Percentiles rank a stretch among this genome's conserved stretches.
These are phyloP conservation scores for Hanseniaspora valbyensis DNA, from an alignment of 805 yeast genomes.

Conservation along the genomic window DNA sequence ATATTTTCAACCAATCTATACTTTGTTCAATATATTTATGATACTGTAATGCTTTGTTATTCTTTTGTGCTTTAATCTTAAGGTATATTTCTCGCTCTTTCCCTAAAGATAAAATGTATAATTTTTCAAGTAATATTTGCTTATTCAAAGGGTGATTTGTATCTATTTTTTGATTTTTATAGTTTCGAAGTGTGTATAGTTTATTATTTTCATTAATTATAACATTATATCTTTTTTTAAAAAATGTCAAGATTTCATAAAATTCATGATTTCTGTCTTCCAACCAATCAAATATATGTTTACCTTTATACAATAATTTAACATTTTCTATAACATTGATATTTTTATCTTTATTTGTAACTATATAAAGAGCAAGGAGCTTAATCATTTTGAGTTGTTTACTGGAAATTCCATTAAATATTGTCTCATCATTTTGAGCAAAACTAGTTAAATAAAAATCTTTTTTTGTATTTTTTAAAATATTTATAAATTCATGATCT, in stretches of 20 bases:
- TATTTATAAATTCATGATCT: background rate
- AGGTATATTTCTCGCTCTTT: background rate
- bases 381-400: conserved; percentile 4
- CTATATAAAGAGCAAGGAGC: conserved; percentile 9
- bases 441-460: background rate
- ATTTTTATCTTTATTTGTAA: background rate
- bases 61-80: background rate
- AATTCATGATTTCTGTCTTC: conserved; percentile 5
- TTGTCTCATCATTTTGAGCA: background rate
- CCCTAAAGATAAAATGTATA: background rate
- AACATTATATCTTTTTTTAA: background rate
- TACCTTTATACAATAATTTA: background rate
- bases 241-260: background rate
- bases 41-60: background rate
- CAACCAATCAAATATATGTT: conserved; percentile 6
- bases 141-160: conserved; percentile 4
- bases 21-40: background rate
- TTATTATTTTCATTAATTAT: conserved; percentile 1
- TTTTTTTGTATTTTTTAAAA: background rate
- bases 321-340: background rate
- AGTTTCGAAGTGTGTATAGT: background rate
- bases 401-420: background rate
- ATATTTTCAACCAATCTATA: conserved; percentile 9
- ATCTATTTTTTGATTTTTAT: background rate
- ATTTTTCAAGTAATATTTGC: background rate